Percentiles rank a stretch among this genome's conserved stretches.
phyloP scores from a whole-genome alignment of 495 filamentous ascomycete genomes.

The Hyaloscypha finlandica region DNA sequence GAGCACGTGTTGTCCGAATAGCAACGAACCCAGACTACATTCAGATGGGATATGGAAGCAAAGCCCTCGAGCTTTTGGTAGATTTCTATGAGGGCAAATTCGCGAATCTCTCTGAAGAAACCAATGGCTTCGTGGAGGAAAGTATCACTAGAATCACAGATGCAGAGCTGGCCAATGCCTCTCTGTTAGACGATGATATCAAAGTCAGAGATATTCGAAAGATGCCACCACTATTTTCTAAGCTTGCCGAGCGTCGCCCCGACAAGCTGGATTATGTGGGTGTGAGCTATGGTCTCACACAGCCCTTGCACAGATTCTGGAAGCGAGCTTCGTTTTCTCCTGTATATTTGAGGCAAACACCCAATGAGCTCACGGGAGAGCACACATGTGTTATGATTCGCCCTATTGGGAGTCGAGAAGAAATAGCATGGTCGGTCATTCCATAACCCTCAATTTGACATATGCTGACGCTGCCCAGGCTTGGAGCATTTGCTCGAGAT shows the following conservation, averaged over 20 bases:
- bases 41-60: slow-evolving; percentile 90
- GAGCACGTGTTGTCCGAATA: slow-evolving; percentile 90
- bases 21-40: slow-evolving; percentile 94
- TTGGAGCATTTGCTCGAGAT: slow-evolving; percentile 86
- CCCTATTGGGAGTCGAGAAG: slow-evolving; percentile 63
- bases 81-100: slow-evolving; percentile 98
- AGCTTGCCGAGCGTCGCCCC: slow-evolving; percentile 80
- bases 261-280: slow-evolving; percentile 87
- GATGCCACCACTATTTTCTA: slow-evolving; percentile 92
- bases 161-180: slow-evolving; percentile 74
- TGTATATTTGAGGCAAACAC: slow-evolving; percentile 92
- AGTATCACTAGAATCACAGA: slow-evolving; percentile 82
- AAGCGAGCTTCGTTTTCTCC: slow-evolving; percentile 82
- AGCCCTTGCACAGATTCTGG: slow-evolving; percentile 94
- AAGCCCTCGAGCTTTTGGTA: slow-evolving; percentile 78
- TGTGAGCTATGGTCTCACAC: slow-evolving; percentile 92
- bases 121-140: slow-evolving; percentile 49
- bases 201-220: slow-evolving; percentile 86
- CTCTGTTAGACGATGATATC: slow-evolving; percentile 82
- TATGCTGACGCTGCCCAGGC: slow-evolving; percentile 22
- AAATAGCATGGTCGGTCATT: slow-evolving; percentile 62
- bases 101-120: slow-evolving; percentile 70
- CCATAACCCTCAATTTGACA: background rate
- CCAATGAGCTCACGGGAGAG: slow-evolving; percentile 95
- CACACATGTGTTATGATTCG: slow-evolving; percentile 98